These are phyloP conservation scores for Pholiota molesta DNA, from an alignment of 768 basidiomycete genomes.

Conservation along the genomic window DNA sequence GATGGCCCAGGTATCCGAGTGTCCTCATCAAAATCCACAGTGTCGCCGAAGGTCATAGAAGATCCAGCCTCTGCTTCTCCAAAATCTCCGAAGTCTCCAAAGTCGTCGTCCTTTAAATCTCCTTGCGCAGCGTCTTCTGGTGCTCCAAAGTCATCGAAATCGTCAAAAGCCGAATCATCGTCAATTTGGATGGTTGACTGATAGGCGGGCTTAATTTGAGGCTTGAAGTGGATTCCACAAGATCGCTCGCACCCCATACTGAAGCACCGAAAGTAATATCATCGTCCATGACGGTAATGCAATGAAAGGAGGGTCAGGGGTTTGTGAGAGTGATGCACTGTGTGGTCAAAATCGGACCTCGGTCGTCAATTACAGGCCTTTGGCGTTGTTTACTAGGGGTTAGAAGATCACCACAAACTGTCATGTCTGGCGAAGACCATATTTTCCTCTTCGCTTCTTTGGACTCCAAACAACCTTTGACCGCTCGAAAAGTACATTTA, in stretches of 20 bases:
- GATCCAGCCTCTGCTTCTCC: conserved; percentile 55
- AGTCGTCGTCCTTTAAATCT: conserved; percentile 70
- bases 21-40: conserved; percentile 39
- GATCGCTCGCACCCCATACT: conserved; percentile 8
- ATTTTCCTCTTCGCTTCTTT: conserved; percentile 66
- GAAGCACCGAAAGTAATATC: conserved; percentile 11
- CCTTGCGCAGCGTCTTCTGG: conserved; percentile 44
- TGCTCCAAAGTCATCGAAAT: conserved; percentile 65
- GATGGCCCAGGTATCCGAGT: conserved; percentile 45
- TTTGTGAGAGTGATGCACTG: neutral
- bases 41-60: conserved; percentile 36
- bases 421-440: conserved; percentile 38
- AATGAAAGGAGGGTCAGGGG: neutral
- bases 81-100: conserved; percentile 89
- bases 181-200: conserved; percentile 42
- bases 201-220: neutral
- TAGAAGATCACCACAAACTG: neutral
- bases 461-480: conserved; percentile 48
- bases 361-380: conserved; percentile 5
- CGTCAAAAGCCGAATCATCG: conserved; percentile 55
- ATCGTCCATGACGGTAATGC: conserved; percentile 3
- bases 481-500: conserved; percentile 71
- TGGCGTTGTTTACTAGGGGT: conserved; percentile 14
- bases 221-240: conserved; percentile 5
- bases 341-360: neutral